A percentile compares a stretch with the other conserved stretches of the same genome.
phyloP scores from a whole-genome alignment of 345 rosid genomes.

The Fremontodendron californicum region DNA sequence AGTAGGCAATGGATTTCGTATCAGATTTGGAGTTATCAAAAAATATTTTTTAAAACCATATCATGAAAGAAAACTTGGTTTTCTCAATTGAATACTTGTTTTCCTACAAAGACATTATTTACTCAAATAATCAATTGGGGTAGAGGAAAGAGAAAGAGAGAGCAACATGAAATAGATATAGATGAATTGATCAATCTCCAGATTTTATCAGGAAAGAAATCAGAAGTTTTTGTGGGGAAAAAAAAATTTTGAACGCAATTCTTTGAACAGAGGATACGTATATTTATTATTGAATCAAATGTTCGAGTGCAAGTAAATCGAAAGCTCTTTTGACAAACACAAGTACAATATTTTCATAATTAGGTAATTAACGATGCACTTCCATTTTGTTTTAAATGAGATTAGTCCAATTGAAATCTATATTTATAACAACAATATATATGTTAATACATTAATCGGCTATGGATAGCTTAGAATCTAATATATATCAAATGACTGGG shows the following conservation, averaged over 20 bases:
- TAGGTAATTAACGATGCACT: not conserved
- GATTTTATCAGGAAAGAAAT: too few species aligned
- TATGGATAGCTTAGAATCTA: not conserved
- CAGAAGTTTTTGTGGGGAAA: too few species aligned
- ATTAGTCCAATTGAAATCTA: too few species aligned
- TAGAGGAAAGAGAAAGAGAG: not conserved
- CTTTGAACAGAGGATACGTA: too few species aligned
- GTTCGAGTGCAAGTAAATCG: too few species aligned
- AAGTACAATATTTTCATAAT: too few species aligned
- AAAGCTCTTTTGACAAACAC: not conserved
- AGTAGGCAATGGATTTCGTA: not conserved
- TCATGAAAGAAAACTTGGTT: not conserved
- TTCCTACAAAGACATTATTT: not conserved
- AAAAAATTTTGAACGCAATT: too few species aligned
- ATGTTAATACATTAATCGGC: too few species aligned
- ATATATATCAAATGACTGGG: too few species aligned
- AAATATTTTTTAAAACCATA: not conserved
- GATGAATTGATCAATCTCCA: not conserved
- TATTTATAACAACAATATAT: too few species aligned
- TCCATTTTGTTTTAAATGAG: not conserved
- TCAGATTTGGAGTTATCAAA: slow-evolving; percentile 14
- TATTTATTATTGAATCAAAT: not conserved
- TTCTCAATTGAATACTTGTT: not conserved
- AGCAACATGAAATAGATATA: not conserved
- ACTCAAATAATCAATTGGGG: not conserved